Evolutionary conservation across 495 filamentous ascomycete species (phyloP), one percentile per base, ranked within the genome.

Genomic region (Talaromyces wortmannii): DNA sequence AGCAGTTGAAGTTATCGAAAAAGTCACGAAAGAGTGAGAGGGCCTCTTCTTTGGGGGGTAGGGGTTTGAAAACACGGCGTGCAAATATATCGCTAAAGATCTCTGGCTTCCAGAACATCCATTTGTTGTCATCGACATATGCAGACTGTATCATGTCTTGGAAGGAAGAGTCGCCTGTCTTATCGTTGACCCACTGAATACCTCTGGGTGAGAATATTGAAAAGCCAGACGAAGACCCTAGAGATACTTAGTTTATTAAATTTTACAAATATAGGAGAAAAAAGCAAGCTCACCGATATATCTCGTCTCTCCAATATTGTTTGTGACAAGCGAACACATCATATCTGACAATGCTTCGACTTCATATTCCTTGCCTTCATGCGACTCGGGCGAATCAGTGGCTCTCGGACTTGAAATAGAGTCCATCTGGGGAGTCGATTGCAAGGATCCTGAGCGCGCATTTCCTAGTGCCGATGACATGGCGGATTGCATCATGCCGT

Each of bases 281-380:
- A 23, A 4, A 23, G 23, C 23, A 23, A 23, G 23, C 80, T 40
- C 82, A 96, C 92, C 94, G 61, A 97, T 95, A 71, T 96, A 98
- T 67, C 94, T 80, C 30, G 94, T 96, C 71, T 98, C 94, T 31
- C 94, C 94, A 58, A 85, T 88, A 61, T 95, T 95, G 57, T 96
- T 97, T 6, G 94, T 98, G n/a, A 98, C 92, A 43, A 98, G 73
- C 1, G 91, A 96, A 68, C 94, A 97, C 94, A 98, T 97, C 88
- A 97, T 95, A 70, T 98, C 94, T 7, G 94, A 95, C 57, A 98
- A 65, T 1, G 84, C 87, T 64, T 95, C 92, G 6, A 95, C 92
- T 62, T 95, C 89, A 44, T 81, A 79, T 58, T 89, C 85, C 0
- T 74, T 72, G 56, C 80, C 78, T 54, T 77, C 78, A 43, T 79